Evolutionary conservation across 495 filamentous ascomycete genomes (phyloP).

Genomic region (Penicillium parvum): DNA sequence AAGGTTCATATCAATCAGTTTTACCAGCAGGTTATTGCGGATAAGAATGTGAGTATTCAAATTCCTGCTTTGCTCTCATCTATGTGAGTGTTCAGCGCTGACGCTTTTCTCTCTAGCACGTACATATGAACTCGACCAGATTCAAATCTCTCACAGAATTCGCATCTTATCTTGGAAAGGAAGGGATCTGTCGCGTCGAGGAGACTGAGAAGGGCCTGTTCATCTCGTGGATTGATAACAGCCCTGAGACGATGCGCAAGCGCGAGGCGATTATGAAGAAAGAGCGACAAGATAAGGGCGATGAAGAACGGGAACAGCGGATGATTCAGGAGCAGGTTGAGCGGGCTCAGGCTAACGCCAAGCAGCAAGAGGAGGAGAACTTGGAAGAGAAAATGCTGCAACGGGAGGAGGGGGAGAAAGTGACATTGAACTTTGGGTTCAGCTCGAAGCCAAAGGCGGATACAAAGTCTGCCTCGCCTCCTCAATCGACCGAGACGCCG

Average conservation of each 20-base stretch:
- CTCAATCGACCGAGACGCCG: slow-evolving; percentile 11
- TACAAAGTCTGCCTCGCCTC: slow-evolving; percentile 26
- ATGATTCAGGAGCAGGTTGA: slow-evolving; percentile 75
- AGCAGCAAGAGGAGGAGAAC: slow-evolving; percentile 42
- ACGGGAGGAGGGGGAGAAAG: slow-evolving; percentile 75
- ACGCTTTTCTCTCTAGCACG: slow-evolving; percentile 51
- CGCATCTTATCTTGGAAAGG: slow-evolving; percentile 73
- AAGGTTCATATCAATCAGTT: slow-evolving; percentile 80
- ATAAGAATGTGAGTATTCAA: slow-evolving; percentile 28
- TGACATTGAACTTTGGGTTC: slow-evolving; percentile 68
- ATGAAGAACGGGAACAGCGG: slow-evolving; percentile 82
- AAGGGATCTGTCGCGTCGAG: slow-evolving; percentile 80
- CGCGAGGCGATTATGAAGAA: slow-evolving; percentile 76
- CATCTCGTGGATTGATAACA: slow-evolving; percentile 87
- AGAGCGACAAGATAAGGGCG: slow-evolving; percentile 80
- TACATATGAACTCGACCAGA: slow-evolving; percentile 89
- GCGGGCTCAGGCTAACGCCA: slow-evolving; percentile 52
- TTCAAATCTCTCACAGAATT: slow-evolving; percentile 86
- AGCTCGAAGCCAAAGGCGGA: slow-evolving; percentile 33
- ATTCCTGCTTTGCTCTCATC: not conserved
- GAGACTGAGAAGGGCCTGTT: slow-evolving; percentile 84
- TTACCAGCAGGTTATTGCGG: slow-evolving; percentile 70
- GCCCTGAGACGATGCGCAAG: slow-evolving; percentile 72
- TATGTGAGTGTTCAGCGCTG: not conserved
- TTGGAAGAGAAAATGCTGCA: slow-evolving; percentile 49